Evolutionary conservation across 169 alveolate species (phyloP), one percentile per base, ranked within the genome.

Genomic region (Plasmodium gonderi): DNA sequence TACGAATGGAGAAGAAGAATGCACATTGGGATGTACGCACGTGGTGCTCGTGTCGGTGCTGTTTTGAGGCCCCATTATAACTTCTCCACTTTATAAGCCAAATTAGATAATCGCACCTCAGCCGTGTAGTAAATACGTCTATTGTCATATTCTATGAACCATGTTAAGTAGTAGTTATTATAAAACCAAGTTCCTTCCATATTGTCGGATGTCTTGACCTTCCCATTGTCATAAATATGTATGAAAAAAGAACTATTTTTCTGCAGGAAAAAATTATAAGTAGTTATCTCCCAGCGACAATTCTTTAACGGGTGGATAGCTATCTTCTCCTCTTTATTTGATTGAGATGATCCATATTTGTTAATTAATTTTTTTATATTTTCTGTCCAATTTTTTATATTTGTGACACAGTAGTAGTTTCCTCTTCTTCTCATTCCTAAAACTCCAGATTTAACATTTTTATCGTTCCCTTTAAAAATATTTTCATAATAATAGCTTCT

Each of bases 271-370:
- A 49, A 85, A 74, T 85, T 85, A 54, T 74, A 85, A 6, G 65
- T 54, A 3, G 75, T 85, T 54, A 85, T 85, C 33, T 85, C 44
- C 92, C 92, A 85, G 3, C 23, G 77, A 17, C 87, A 74, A 40
- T 85, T 72, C 78, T 85, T 85, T 47, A 85, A 64, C 12, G 92
- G 92, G 29, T 85, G 87, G 7, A 85, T 51, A 11, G 14, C 75
- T 67, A 9, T 42, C 9, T 9, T 33, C 1, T 81, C 75, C 17
- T 81, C 51, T 44, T 45, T 6, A 14, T 33, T 33, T 31, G 40
- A 5, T 9, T 29, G 20, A 68, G 20, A 17, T 9, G 20, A 17
- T 1, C 69, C 29, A 31, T 20, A 31, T 40, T 11, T 68, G 79
- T 20, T 79, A 20, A 79, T 67, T 54, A 79, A 54, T 31, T 64